Base-by-base conservation (phyloP, 2,329 filamentous ascomycete genomes). In the Dendryphion nanum region DNA sequence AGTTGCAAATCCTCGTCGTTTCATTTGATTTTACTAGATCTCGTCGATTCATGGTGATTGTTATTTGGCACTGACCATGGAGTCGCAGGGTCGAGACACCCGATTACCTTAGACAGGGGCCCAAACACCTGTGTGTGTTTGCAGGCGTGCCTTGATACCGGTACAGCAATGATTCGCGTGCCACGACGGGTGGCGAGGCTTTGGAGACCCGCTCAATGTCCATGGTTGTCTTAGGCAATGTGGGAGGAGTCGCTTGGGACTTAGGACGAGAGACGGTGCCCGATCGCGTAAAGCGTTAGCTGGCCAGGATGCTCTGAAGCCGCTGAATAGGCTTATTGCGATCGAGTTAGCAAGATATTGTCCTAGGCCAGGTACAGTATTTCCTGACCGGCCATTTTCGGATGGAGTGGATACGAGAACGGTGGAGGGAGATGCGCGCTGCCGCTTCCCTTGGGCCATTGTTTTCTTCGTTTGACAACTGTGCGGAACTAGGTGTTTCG, bases 141-240 rank as follows among this genome's bases (percentile, higher is more conserved):
- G n/a, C n/a, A n/a, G n/a, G n/a, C n/a, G 23, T 26, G 8, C 37
- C 38, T 35, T 19, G 17, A 18, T 15, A 31, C 33, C 33, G 38
- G 24, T 36, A 31, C 14, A 32, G 41, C 29, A 30, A 24, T 28
- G 34, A 32, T 31, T 14, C 29, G 37, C 32, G 45, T 53, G 38
- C 36, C 40, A 52, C 51, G n/a, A 43, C 47, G 45, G 41, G 50
- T 40, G 36, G 24, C 40, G 35, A 38, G 43, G 43, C 40, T 44
- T 50, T 45, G 48, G 50, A 48, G 46, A 55, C 46, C 53, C 52
- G 51, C 51, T 47, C 51, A 40, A 47, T 47, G 37, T 21, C 38
- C 40, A 43, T 41, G 41, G 38, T 38, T 45, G 40, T 46, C 42
- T 52, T 37, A n/a, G 47, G 23, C 33, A 35, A 45, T 39, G 38